These are phyloP conservation scores for Lathyrus aphaca DNA, from an alignment of 306 rosid genomes.

Conservation along the genomic window DNA sequence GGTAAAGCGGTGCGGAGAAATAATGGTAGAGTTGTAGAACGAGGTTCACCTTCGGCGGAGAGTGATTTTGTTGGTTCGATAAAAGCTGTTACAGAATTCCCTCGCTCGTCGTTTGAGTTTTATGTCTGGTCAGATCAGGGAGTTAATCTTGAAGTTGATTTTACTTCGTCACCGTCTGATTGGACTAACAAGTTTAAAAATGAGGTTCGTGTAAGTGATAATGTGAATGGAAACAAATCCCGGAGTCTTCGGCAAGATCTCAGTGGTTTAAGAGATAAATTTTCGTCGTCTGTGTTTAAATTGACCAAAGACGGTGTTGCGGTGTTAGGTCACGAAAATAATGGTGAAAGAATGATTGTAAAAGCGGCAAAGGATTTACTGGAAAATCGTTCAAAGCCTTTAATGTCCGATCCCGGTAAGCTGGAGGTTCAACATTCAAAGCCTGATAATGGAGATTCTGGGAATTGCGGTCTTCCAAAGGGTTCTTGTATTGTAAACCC, in stretches of 20 bases:
- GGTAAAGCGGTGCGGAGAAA: constrained; percentile 25
- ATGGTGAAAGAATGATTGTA: constrained; percentile 18
- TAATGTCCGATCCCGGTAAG: constrained; percentile 32
- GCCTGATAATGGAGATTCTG: constrained; percentile 37
- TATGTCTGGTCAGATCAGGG: constrained; percentile 72
- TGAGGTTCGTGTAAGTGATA: constrained; percentile 55
- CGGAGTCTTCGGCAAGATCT: constrained; percentile 55
- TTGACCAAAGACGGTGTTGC: constrained; percentile 35
- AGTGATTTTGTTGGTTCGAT: constrained; percentile 47
- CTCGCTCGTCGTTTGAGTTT: constrained; percentile 59
- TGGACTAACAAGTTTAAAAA: constrained; percentile 61
- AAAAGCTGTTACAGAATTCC: constrained; percentile 43
- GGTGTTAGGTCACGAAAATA: constrained; percentile 41
- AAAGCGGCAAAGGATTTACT: constrained; percentile 14
- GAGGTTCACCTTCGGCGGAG: constrained; percentile 36
- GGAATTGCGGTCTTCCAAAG: constrained; percentile 37
- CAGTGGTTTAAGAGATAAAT: constrained; percentile 43
- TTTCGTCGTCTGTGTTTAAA: constrained; percentile 48
- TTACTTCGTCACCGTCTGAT: constrained; percentile 70
- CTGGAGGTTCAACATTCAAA: constrained; percentile 40
- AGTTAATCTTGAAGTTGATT: constrained; percentile 64
- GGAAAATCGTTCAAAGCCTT: constrained; percentile 31
- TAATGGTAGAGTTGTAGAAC: constrained; percentile 37
- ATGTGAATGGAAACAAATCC: constrained; percentile 42
- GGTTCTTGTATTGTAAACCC: constrained; percentile 41